Evolutionary conservation across 106 monocot species (phyloP).

Genomic region (Agapanthus africanus): DNA sequence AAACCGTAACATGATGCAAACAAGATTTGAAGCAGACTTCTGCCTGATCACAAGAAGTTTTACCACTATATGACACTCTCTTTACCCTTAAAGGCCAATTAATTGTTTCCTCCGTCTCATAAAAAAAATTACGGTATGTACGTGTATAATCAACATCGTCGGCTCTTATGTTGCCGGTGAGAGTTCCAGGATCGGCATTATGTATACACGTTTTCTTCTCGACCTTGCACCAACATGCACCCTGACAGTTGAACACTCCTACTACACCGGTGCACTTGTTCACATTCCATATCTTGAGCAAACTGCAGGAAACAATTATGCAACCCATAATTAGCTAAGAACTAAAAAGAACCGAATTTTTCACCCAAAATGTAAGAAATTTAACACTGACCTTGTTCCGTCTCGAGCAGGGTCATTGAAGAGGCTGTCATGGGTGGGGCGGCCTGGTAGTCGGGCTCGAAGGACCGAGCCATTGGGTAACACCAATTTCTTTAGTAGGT

Average conservation of each 20-base stretch:
- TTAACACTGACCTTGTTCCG: slow-evolving; percentile 14
- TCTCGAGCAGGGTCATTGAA: slow-evolving; percentile 79
- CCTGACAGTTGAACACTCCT: slow-evolving; percentile 85
- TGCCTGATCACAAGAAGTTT: too few relatives aligned
- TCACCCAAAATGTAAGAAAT: too few relatives aligned
- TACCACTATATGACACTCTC: too few relatives aligned
- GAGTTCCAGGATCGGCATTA: slow-evolving; percentile 43
- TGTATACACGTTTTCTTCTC: slow-evolving; percentile 61
- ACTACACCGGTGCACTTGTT: slow-evolving; percentile 74
- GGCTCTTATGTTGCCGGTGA: slow-evolving; percentile 39
- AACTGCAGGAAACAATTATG: slow-evolving; percentile 13
- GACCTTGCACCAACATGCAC: slow-evolving; percentile 74
- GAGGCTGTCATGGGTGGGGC: slow-evolving; percentile 67
- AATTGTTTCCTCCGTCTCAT: too few relatives aligned
- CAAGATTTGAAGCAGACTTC: too few relatives aligned
- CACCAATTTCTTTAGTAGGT: slow-evolving; percentile 74
- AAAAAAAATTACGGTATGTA: too few relatives aligned
- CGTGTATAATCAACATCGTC: slow-evolving; percentile 44
- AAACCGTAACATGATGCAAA: too few relatives aligned
- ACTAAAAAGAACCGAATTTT: too few relatives aligned
- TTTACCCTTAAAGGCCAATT: too few relatives aligned
- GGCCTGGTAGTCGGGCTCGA: slow-evolving; percentile 65
- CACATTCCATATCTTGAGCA: slow-evolving; percentile 85
- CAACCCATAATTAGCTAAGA: too few relatives aligned
- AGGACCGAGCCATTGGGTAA: slow-evolving; percentile 77